Base-by-base conservation (phyloP, 495 filamentous ascomycete genomes). In the Penicillium malachiteum region DNA sequence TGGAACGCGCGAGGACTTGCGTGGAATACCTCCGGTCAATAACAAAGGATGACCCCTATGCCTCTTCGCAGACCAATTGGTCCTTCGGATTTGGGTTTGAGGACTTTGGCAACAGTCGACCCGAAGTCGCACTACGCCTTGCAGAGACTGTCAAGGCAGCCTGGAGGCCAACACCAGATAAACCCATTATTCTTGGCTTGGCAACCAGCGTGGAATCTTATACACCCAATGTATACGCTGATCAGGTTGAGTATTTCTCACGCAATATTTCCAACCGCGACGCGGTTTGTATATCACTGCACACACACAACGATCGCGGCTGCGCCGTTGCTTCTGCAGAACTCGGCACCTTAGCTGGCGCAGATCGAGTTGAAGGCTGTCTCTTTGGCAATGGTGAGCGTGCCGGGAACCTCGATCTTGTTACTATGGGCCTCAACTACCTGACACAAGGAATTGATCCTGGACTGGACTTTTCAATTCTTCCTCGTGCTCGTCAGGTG, bases 371-470 rank as follows among this genome's bases (percentile, higher is more conserved):
- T 3, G 92, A 96, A 69, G 92, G 92, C 26, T 91, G 88, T 66
- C 78, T 94, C 8, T 96, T 96, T 60, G 91, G 91, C 21, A 95
- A 96, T 63, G 91, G 91, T 47, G 91, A 96, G 76, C 78, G 91
- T 39, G 94, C 91, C 3, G 91, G 91, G 40, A 96, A 96, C 66
- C 91, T 96, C n/a, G 91, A 95, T 66, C 79, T 96, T n/a, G 90
- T 96, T 39, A 96, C 90, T 5, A 77, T 96, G 31, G 91, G 86
- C 14, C 73, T 96, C 45, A 96, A 96, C 66, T 87, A 95, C 34
- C 95, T 94, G 65, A 94, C 87, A 0, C 91, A 95, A 69, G 91
- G 91, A 33, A 84, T 94, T 51, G 77, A 89, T 57, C 91, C 90
- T 3, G 60, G 84, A 1, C 81, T 95, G 58, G 87, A 95, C 72